Evolutionary conservation across 2,329 filamentous ascomycete genomes (phyloP), one percentile per base, ranked within the genome.

Genomic region (Alternaria novae-zelandiae): DNA sequence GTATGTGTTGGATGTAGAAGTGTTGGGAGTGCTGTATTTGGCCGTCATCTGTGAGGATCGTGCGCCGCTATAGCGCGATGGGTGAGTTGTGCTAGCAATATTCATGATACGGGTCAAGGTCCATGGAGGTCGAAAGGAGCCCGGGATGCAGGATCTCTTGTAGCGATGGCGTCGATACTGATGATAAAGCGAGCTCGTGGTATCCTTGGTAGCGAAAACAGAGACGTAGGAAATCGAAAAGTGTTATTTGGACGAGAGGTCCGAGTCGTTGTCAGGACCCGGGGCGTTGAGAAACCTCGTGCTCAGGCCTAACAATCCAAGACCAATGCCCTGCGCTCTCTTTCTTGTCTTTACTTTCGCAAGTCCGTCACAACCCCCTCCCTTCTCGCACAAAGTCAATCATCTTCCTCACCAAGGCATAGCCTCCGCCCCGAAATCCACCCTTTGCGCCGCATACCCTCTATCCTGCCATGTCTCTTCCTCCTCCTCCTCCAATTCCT

Each of bases 401-500:
- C 3, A 6, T 45, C 26, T 21, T 20, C 70, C 59, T 71, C 62
- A 74, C 71, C 71, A 74, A 49, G 71, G 71, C 54, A 70, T 60
- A 21, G 57, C 68, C 59, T 74, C 70, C 17, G 63, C 65, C 9
- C 64, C 71, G 28, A 64, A 63, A 51, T 69, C 65, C 57, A 59
- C 47, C 36, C 61, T 61, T 43, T 49, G 57, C 44, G 54, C 43
- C 46, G 55, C 47, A 28, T 36, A 57, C 55, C 60, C 70, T 54
- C 56, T 70, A 67, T 68, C 72, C 66, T 65, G 49, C 65, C 59
- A 63, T 63, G 66, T 70, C 61, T 66, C 74, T 68, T 63, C 68
- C 49, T 69, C 65, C 32, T 55, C 65, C 25, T 63, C 63, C 13
- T 59, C 68, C 60, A 72, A 71, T 25, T 73, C 69, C 49, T 64